A percentile compares a stretch with the other conserved stretches of the same genome.
Evolutionary conservation across 2,329 filamentous ascomycete genomes (phyloP).

Genomic region (Aspergillus pseudotamarii): DNA sequence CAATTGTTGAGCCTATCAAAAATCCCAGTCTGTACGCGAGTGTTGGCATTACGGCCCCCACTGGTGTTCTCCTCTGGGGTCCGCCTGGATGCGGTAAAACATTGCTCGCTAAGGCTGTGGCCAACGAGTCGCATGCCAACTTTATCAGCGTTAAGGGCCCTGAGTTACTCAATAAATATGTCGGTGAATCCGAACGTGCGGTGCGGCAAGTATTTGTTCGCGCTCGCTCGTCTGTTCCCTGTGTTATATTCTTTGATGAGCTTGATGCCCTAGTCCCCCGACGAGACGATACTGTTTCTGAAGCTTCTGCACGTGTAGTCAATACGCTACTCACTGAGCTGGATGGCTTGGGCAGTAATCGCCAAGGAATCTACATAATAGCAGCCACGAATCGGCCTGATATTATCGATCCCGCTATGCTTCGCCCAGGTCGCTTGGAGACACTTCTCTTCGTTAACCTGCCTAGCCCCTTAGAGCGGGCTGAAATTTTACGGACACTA

Average conservation of each 20-base stretch:
- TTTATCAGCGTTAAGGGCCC: constrained; percentile 98
- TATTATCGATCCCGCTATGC: constrained; percentile 94
- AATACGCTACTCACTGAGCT: constrained; percentile 94
- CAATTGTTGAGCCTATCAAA: constrained; percentile 88
- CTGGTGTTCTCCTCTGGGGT: constrained; percentile 92
- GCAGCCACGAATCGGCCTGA: constrained; percentile 94
- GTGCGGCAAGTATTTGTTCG: constrained; percentile 90
- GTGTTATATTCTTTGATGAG: constrained; percentile 97
- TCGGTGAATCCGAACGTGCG: constrained; percentile 92
- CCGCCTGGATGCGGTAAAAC: constrained; percentile 97
- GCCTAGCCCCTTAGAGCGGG: constrained; percentile 75
- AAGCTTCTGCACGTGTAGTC: constrained; percentile 85
- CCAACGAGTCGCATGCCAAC: constrained; percentile 92
- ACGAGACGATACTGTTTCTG: constrained; percentile 75
- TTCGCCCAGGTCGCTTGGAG: constrained; percentile 86
- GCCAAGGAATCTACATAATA: constrained; percentile 88
- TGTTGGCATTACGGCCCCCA: constrained; percentile 78
- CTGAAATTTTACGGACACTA: constrained; percentile 78
- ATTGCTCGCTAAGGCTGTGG: constrained; percentile 90
- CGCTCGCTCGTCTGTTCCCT: constrained; percentile 82
- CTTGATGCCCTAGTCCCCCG: constrained; percentile 88
- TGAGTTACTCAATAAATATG: constrained; percentile 95
- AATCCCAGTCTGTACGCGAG: constrained; percentile 74
- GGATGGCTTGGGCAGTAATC: constrained; percentile 74
- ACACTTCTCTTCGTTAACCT: constrained; percentile 88